A percentile compares a stretch with the other conserved stretches of the same genome.
Evolutionary conservation across 2,329 filamentous ascomycete species (phyloP).

Genomic region (Beauveria scarabaeidicola): DNA sequence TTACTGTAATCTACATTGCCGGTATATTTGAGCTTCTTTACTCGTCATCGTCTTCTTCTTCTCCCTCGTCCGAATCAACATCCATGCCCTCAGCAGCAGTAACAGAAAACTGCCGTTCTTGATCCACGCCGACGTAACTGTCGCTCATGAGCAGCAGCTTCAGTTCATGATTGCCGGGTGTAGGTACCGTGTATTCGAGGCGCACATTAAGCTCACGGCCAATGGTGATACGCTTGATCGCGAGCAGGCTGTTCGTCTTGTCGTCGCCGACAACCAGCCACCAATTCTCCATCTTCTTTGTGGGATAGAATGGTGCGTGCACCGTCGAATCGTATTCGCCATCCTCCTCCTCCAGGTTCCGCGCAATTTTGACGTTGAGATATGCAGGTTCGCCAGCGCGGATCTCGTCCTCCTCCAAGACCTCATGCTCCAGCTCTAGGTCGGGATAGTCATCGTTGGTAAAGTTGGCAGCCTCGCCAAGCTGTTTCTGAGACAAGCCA

Average conservation of each 20-base stretch:
- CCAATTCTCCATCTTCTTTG: slow-evolving; percentile 93
- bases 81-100: slow-evolving; percentile 89
- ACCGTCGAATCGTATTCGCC: slow-evolving; percentile 70
- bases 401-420: slow-evolving; percentile 73
- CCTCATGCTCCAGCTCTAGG: slow-evolving; percentile 80
- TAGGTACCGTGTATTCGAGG: slow-evolving; percentile 82
- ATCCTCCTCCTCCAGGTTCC: slow-evolving; percentile 65
- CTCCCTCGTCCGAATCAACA: slow-evolving; percentile 69
- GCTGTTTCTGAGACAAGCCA: slow-evolving; percentile 69
- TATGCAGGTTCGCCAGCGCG: slow-evolving; percentile 73
- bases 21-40: not conserved
- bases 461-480: slow-evolving; percentile 85
- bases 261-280: slow-evolving; percentile 96
- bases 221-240: slow-evolving; percentile 91
- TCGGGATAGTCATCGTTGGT: slow-evolving; percentile 96
- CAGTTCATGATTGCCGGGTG: slow-evolving; percentile 73
- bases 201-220: slow-evolving; percentile 67
- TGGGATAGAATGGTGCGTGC: slow-evolving; percentile 90
- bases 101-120: slow-evolving; percentile 83
- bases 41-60: slow-evolving; percentile 39
- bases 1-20: slow-evolving; percentile 11
- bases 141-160: slow-evolving; percentile 96
- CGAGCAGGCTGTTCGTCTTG: slow-evolving; percentile 74
- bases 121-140: slow-evolving; percentile 93
- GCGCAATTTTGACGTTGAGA: slow-evolving; percentile 74